Percentiles rank a stretch among this genome's conserved stretches.
Evolutionary conservation across 2,329 filamentous ascomycete genomes (phyloP).

Genomic region (Xylariaceae sp.): DNA sequence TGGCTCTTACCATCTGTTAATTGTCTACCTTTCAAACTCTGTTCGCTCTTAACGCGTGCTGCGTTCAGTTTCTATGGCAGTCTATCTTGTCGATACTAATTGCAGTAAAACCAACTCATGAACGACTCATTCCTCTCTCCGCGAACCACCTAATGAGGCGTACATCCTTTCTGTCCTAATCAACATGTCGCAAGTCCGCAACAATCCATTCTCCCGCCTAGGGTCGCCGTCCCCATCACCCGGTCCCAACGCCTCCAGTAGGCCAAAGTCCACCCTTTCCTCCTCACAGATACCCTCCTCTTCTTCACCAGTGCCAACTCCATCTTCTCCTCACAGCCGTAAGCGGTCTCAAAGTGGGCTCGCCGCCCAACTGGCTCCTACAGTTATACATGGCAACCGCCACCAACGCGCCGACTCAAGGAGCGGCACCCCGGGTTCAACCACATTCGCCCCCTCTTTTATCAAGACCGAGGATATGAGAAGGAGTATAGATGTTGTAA

Average conservation of each 20-base stretch:
- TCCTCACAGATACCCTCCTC: conserved; percentile 52
- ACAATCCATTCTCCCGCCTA: conserved; percentile 73
- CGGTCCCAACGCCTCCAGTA: conserved; percentile 28
- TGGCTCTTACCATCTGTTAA: too few relatives aligned
- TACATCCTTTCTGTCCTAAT: conserved; percentile 52
- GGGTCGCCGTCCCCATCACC: conserved; percentile 67
- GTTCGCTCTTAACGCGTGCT: conserved; percentile 5
- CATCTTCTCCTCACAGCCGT: conserved; percentile 49
- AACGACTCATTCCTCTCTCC: conserved; percentile 5
- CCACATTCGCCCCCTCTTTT: conserved; percentile 92
- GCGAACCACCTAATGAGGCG: conserved; percentile 13
- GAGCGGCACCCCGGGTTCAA: conserved; percentile 60
- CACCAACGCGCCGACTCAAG: conserved; percentile 58
- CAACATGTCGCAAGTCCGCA: conserved; percentile 68
- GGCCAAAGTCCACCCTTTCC: conserved; percentile 72
- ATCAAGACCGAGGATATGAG: conserved; percentile 83
- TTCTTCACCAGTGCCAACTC: conserved; percentile 30
- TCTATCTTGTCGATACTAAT: conserved; percentile 14
- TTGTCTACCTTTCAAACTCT: conserved; percentile 1
- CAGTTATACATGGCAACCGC: conserved; percentile 32
- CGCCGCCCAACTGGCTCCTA: conserved; percentile 38
- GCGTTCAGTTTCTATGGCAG: conserved; percentile 25
- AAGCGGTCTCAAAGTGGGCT: conserved; percentile 63
- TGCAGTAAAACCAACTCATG: too few relatives aligned
- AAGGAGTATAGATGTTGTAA: conserved; percentile 51